Conservation (phyloP, 202 grass and related monocot genomes). For the Bolboschoenoplectus hybrid region DNA sequence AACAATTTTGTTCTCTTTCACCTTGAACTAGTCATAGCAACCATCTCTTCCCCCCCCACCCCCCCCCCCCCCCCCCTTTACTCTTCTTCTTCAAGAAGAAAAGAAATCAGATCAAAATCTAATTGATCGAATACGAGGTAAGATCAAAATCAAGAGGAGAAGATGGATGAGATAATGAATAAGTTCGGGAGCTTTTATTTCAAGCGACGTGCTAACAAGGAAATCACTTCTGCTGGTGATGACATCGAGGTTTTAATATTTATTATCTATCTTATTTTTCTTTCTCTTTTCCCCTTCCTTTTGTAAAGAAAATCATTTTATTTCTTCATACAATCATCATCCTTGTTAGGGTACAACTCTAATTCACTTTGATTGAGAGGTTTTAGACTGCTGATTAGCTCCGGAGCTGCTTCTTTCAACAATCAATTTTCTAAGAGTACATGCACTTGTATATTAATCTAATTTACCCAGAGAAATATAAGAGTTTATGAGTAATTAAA, state of each 20-base stretch:
- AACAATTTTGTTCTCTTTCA: slow-evolving; percentile 6
- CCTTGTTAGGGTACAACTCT: neutral
- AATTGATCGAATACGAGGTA: slow-evolving; percentile 20
- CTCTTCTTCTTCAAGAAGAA: neutral
- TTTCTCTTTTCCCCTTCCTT: neutral
- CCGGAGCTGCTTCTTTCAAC: neutral
- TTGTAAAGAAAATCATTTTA: neutral
- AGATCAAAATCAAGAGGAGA: slow-evolving; percentile 3
- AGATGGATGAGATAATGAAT: slow-evolving; percentile 88
- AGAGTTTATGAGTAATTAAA: slow-evolving; percentile 12
- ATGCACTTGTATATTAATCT: neutral
- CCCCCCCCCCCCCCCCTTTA: neutral
- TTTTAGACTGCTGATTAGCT: slow-evolving; percentile 14
- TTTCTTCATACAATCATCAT: neutral
- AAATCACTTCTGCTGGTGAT: slow-evolving; percentile 75
- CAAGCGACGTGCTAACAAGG: slow-evolving; percentile 65
- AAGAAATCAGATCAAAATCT: neutral
- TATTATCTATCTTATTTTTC: neutral
- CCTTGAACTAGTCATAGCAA: slow-evolving; percentile 29
- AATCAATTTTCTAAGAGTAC: neutral
- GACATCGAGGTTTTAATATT: slow-evolving; percentile 58
- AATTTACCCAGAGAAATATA: neutral
- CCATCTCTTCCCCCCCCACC: neutral
- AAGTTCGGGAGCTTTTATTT: slow-evolving; percentile 72
- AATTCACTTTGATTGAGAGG: slow-evolving; percentile 9